These are phyloP conservation scores for Monascus ruber DNA, from an alignment of 2,329 filamentous ascomycete genomes.

Conservation along the genomic window DNA sequence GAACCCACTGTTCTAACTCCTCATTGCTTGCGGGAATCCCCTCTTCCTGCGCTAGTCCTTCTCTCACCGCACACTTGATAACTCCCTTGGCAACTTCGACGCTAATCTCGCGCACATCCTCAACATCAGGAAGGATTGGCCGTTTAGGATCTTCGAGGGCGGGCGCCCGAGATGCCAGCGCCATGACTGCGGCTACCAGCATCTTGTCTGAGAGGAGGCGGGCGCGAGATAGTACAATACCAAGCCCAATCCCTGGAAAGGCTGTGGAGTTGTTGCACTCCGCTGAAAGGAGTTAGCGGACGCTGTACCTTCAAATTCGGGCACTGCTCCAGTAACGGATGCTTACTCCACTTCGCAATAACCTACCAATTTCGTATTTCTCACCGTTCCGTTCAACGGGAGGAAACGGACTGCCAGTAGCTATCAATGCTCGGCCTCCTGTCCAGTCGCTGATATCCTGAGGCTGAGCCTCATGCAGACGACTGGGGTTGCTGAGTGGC, in stretches of 20 bases:
- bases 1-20: conserved; percentile 29
- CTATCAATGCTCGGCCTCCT: conserved; percentile 62
- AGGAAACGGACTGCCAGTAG: conserved; percentile 72
- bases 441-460: conserved; percentile 70
- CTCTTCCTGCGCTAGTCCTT: conserved; percentile 54
- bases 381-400: conserved; percentile 53
- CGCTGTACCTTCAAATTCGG: too few species aligned
- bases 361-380: conserved; percentile 43
- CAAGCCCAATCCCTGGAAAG: conserved; percentile 78
- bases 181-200: conserved; percentile 68
- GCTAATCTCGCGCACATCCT: conserved; percentile 62
- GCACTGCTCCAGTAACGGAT: neutral
- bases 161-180: conserved; percentile 59
- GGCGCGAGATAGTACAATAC: conserved; percentile 59
- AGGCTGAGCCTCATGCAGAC: conserved; percentile 70
- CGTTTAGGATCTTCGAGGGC: conserved; percentile 53
- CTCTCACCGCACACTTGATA: conserved; percentile 58
- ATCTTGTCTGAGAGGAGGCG: conserved; percentile 61
- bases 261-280: conserved; percentile 85
- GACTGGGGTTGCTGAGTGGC: conserved; percentile 75
- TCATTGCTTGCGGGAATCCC: conserved; percentile 46
- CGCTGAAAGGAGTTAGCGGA: conserved; percentile 32
- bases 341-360: neutral
- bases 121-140: conserved; percentile 65
- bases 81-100: conserved; percentile 66